Evolutionary conservation across 148 eudicot genomes (phyloP).

Genomic region (Rhododendron kiyosumense): DNA sequence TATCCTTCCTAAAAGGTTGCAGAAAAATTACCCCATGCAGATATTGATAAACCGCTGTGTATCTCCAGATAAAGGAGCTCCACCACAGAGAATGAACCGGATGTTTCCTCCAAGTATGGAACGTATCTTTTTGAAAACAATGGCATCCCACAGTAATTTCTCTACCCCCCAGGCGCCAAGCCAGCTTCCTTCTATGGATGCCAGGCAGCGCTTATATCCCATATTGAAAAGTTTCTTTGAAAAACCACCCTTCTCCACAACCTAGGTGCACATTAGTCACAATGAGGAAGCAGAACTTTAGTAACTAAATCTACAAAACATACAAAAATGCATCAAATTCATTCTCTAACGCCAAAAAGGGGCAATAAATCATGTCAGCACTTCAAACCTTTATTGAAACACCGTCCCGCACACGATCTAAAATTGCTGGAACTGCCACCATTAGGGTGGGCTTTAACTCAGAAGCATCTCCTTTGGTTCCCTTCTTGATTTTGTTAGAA

Average conservation of each 20-base stretch:
- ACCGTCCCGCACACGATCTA: conserved; percentile 95
- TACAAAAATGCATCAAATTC: background rate
- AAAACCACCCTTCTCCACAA: conserved; percentile 72
- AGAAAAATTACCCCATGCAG: conserved; percentile 78
- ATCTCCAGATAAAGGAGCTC: conserved; percentile 94
- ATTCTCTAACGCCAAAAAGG: background rate
- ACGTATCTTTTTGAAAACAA: conserved; percentile 62
- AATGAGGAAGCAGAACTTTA: background rate
- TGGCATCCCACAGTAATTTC: conserved; percentile 63
- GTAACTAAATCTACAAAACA: background rate
- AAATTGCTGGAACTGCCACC: conserved; percentile 95
- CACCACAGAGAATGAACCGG: conserved; percentile 95
- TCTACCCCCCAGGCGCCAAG: conserved; percentile 92
- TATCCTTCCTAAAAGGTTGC: background rate
- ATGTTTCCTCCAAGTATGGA: conserved; percentile 86
- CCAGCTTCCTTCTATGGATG: conserved; percentile 91
- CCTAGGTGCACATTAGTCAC: conserved; percentile 33
- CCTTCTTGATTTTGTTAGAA: conserved; percentile 88
- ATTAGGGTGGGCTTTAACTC: conserved; percentile 79
- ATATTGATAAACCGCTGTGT: conserved; percentile 90
- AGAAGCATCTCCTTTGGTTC: conserved; percentile 89
- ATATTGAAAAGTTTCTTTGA: conserved; percentile 59
- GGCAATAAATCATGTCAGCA: conserved; percentile 2
- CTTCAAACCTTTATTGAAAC: conserved; percentile 69
- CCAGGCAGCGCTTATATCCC: conserved; percentile 68